phyloP scores from a whole-genome alignment of 2,329 filamentous ascomycete genomes.

The Colletotrichum sp. region DNA sequence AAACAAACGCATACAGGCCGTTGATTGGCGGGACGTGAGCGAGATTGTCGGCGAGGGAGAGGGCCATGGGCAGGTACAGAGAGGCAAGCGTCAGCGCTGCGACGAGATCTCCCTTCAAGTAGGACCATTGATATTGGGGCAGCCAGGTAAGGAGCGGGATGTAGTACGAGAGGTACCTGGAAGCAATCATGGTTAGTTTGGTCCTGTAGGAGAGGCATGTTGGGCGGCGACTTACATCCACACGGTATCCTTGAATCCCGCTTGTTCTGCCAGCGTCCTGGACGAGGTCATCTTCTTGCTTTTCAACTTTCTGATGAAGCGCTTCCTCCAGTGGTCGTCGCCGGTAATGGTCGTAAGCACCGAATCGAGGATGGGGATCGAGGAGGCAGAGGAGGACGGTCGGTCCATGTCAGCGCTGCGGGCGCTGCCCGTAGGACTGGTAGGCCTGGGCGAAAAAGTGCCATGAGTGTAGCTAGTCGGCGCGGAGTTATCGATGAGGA shows the following conservation, averaged over 20 bases:
- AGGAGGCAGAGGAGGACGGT: slow-evolving; percentile 34
- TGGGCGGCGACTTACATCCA: slow-evolving; percentile 66
- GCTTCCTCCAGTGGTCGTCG: slow-evolving; percentile 50
- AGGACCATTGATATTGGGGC: slow-evolving; percentile 81
- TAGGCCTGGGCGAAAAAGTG: slow-evolving; percentile 74
- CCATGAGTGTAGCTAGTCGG: slow-evolving; percentile 67
- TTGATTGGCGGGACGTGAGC: slow-evolving; percentile 93
- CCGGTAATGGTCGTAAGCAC: slow-evolving; percentile 41
- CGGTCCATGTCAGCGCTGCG: slow-evolving; percentile 35
- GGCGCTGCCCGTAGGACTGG: slow-evolving; percentile 47
- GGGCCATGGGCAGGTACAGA: slow-evolving; percentile 96
- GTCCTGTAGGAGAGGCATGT: background rate
- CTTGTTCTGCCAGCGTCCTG: slow-evolving; percentile 70
- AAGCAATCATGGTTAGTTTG: background rate
- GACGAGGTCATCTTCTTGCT: slow-evolving; percentile 76
- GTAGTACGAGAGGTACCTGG: slow-evolving; percentile 90
- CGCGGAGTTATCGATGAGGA: slow-evolving; percentile 41
- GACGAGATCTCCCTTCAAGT: slow-evolving; percentile 83
- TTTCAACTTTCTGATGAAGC: slow-evolving; percentile 56
- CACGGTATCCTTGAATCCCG: slow-evolving; percentile 75
- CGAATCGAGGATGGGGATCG: slow-evolving; percentile 42
- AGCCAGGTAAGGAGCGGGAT: slow-evolving; percentile 92
- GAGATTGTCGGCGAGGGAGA: slow-evolving; percentile 91
- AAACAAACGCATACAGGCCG: slow-evolving; percentile 91
- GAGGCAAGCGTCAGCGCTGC: slow-evolving; percentile 96